These are phyloP conservation scores for Piper betle DNA, from an alignment of 164 flowering plant genomes.

Conservation along the genomic window DNA sequence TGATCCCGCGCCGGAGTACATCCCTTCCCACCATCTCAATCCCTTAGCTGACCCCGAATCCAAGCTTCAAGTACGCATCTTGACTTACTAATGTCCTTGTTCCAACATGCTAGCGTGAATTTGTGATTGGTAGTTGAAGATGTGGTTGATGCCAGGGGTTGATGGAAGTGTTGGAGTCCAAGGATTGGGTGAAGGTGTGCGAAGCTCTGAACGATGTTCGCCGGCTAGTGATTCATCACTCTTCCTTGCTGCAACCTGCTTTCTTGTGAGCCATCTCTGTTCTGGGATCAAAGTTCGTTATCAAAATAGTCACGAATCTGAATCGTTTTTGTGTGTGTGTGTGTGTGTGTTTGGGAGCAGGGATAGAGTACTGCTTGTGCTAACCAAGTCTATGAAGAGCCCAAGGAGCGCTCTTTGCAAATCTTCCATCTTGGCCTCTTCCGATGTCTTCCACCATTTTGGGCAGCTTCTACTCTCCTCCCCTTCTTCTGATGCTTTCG, in stretches of 20 bases:
- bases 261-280: conserved; percentile 20
- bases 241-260: conserved; percentile 39
- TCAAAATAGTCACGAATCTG: background rate
- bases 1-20: conserved; percentile 41
- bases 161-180: conserved; percentile 56
- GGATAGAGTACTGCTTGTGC: conserved; percentile 47
- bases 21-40: conserved; percentile 54
- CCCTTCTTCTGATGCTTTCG: conserved; percentile 34
- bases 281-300: background rate
- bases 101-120: background rate
- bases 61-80: conserved; percentile 32
- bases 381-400: conserved; percentile 83
- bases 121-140: conserved; percentile 44
- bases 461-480: conserved; percentile 49
- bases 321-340: background rate
- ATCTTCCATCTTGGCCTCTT: conserved; percentile 80
- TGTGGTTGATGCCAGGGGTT: conserved; percentile 39
- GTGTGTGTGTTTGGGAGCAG: conserved; percentile 16
- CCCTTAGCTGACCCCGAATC: conserved; percentile 57
- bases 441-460: conserved; percentile 60
- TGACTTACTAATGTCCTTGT: background rate
- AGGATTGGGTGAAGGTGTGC: conserved; percentile 69
- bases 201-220: conserved; percentile 63
- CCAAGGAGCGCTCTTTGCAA: conserved; percentile 92
- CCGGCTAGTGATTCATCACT: conserved; percentile 57